Conservation (phyloP, 768 basidiomycete genomes). For the Termitomyces bulborhizus region DNA sequence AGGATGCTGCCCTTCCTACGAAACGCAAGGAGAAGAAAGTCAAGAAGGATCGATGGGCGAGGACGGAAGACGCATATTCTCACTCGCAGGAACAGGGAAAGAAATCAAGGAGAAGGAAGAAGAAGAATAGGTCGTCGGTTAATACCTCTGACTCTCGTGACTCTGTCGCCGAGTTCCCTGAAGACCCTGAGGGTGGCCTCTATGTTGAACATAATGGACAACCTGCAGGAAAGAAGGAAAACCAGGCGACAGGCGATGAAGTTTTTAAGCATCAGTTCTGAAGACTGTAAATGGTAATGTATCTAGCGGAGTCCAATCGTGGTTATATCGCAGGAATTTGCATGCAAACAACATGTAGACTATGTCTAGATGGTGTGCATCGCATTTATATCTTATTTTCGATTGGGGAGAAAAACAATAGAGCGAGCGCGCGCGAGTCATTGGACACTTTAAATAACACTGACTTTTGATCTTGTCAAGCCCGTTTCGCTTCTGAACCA, state of each 20-base stretch:
- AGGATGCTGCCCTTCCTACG: slow-evolving; percentile 39
- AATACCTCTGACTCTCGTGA: slow-evolving; percentile 30
- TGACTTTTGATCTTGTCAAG: not conserved
- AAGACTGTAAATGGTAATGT: not conserved
- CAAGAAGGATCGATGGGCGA: slow-evolving; percentile 85
- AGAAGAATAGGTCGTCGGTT: slow-evolving; percentile 45
- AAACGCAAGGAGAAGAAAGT: slow-evolving; percentile 59
- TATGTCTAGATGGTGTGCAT: slow-evolving; percentile 8
- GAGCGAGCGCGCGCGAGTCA: not conserved
- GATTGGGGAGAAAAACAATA: not conserved
- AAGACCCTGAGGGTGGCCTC: slow-evolving; percentile 66
- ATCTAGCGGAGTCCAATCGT: slow-evolving; percentile 3
- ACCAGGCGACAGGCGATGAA: slow-evolving; percentile 31
- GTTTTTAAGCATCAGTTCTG: slow-evolving; percentile 66
- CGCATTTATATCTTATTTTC: not conserved
- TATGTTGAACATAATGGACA: slow-evolving; percentile 37
- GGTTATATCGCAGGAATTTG: not conserved
- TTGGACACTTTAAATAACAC: not conserved
- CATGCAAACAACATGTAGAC: not conserved
- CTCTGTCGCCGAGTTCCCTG: slow-evolving; percentile 51
- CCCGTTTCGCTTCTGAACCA: not conserved
- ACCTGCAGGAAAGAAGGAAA: slow-evolving; percentile 15
- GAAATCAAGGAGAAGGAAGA: slow-evolving; percentile 70
- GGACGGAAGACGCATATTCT: slow-evolving; percentile 80
- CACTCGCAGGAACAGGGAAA: slow-evolving; percentile 42